Conservation (phyloP, 139 green algal species). For the Zygnema cylindricum region DNA sequence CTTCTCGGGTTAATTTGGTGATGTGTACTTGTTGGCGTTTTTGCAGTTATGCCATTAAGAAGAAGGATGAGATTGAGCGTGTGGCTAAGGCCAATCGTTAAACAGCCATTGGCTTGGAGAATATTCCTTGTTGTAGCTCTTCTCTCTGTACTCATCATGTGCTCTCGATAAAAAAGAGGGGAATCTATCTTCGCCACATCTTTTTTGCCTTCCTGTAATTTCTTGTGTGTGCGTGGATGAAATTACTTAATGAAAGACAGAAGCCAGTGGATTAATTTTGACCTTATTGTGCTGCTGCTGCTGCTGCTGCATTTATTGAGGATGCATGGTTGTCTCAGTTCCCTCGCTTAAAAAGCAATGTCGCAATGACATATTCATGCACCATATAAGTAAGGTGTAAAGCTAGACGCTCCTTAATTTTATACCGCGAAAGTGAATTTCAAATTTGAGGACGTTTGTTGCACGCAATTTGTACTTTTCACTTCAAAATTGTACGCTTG, state of each 20-base stretch:
- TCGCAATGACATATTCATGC: too few species aligned
- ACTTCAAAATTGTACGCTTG: too few species aligned
- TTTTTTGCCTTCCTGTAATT: neutral
- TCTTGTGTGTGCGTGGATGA: neutral
- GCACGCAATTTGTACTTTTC: too few species aligned
- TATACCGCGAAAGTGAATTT: too few species aligned
- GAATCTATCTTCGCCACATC: neutral
- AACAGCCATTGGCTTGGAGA: slow-evolving; percentile 44
- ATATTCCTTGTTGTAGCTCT: neutral
- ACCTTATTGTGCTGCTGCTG: too few species aligned
- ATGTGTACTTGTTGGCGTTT: too few species aligned
- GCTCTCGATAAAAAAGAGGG: neutral
- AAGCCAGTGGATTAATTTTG: too few species aligned
- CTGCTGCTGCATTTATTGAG: too few species aligned
- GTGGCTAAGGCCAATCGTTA: slow-evolving; percentile 99
- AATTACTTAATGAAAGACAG: neutral
- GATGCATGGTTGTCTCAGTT: neutral
- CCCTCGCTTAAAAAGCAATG: neutral
- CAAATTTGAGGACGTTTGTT: too few species aligned
- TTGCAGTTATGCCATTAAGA: slow-evolving; percentile 98
- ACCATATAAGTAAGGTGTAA: too few species aligned
- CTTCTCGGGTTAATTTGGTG: too few species aligned
- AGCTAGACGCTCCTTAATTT: too few species aligned
- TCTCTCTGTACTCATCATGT: slow-evolving; percentile 6
- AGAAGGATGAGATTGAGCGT: slow-evolving; percentile 99